Conservation (phyloP, 305 asterid species). For the Petunia hybrid region DNA sequence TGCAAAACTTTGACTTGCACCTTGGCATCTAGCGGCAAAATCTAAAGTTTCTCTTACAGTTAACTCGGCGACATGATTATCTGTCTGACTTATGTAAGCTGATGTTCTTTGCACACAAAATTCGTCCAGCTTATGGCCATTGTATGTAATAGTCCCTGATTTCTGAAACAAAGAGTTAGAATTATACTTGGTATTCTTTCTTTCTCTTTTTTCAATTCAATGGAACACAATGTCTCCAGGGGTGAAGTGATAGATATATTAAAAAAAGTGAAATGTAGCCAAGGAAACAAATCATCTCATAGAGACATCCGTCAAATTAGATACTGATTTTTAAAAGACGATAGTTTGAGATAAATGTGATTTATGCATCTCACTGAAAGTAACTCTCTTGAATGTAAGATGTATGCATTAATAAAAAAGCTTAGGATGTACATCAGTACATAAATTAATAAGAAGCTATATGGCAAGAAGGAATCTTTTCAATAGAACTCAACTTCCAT, state of each 20-base stretch:
- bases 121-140: conserved; percentile 72
- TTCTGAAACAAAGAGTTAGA: conserved; percentile 55
- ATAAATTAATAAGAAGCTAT: background rate
- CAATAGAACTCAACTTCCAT: background rate
- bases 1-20: conserved; percentile 75
- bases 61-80: conserved; percentile 88
- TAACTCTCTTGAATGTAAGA: conserved; percentile 19
- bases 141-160: conserved; percentile 70
- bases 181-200: conserved; percentile 23
- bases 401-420: conserved; percentile 1
- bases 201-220: conserved; percentile 2
- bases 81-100: conserved; percentile 90
- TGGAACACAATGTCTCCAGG: background rate
- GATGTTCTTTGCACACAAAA: conserved; percentile 79
- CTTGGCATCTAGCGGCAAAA: conserved; percentile 93
- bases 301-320: background rate
- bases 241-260: conserved; percentile 15
- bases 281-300: background rate
- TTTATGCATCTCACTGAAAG: background rate
- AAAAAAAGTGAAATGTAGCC: background rate
- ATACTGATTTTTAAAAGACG: background rate
- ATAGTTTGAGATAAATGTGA: conserved; percentile 10
- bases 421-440: background rate
- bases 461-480: background rate
- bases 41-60: conserved; percentile 91